These are phyloP conservation scores for Xylariaceae sp. DNA, from an alignment of 2,329 filamentous ascomycete species.

Conservation along the genomic window DNA sequence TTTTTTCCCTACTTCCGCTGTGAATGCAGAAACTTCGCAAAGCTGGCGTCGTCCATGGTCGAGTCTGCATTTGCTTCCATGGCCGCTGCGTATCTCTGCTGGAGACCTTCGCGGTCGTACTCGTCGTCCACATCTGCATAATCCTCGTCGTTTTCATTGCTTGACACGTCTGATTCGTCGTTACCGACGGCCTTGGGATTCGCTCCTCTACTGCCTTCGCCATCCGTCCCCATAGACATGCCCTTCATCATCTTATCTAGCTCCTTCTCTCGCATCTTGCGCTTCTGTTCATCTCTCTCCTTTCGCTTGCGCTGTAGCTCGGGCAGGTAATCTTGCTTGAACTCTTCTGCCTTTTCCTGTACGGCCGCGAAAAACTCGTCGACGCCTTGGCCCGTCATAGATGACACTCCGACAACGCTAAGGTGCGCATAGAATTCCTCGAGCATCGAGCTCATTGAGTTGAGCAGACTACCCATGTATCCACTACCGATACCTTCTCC, in stretches of 20 bases:
- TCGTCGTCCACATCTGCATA: constrained; percentile 66
- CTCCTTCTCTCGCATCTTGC: constrained; percentile 75
- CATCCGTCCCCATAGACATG: constrained; percentile 63
- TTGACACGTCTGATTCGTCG: constrained; percentile 54
- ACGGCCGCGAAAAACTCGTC: constrained; percentile 94
- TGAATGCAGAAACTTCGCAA: constrained; percentile 63
- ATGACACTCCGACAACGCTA: constrained; percentile 89
- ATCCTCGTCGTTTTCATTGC: constrained; percentile 62
- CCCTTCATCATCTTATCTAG: constrained; percentile 93
- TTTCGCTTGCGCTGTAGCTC: constrained; percentile 81
- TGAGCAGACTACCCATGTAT: constrained; percentile 94
- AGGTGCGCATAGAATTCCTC: constrained; percentile 97
- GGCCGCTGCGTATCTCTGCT: constrained; percentile 78
- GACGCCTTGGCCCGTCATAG: constrained; percentile 89
- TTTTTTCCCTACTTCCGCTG: constrained; percentile 41
- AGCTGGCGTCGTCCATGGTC: constrained; percentile 62
- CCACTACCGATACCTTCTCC: constrained; percentile 77
- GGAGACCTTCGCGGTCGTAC: constrained; percentile 68
- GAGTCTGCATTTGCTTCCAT: constrained; percentile 64
- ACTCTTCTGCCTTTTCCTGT: constrained; percentile 84
- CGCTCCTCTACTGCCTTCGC: constrained; percentile 29
- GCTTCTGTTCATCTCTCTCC: constrained; percentile 78
- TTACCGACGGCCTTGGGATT: constrained; percentile 44
- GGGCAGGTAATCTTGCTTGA: constrained; percentile 87
- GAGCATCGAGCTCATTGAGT: constrained; percentile 96